Evolutionary conservation across 2,329 filamentous ascomycete species (phyloP).

Genomic region (Xylaria sp.): DNA sequence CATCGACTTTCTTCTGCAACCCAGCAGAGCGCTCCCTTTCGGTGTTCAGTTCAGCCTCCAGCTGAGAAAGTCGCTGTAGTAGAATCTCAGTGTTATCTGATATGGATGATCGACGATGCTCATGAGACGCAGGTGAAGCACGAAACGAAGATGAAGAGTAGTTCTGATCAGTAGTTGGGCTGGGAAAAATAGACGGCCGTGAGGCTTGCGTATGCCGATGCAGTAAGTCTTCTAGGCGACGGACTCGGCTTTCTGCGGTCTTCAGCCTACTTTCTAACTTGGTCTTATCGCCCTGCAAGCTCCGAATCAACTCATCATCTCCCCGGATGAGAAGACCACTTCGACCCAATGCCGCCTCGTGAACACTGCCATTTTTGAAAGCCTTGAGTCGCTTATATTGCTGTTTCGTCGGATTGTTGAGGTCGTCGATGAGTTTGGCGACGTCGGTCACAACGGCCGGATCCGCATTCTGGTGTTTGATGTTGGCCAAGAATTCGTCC

Average conservation of each 20-base stretch:
- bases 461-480: conserved; percentile 63
- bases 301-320: conserved; percentile 75
- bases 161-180: conserved; percentile 42
- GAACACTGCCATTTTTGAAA: conserved; percentile 94
- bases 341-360: conserved; percentile 81
- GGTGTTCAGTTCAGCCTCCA: conserved; percentile 72
- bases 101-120: conserved; percentile 39
- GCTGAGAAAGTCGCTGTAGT: conserved; percentile 47
- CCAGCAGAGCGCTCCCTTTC: conserved; percentile 64
- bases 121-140: conserved; percentile 38
- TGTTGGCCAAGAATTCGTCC: conserved; percentile 61
- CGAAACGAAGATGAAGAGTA: conserved; percentile 47
- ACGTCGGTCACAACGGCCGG: conserved; percentile 65
- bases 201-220: conserved; percentile 69
- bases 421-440: conserved; percentile 67
- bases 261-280: conserved; percentile 68
- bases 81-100: conserved; percentile 44
- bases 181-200: conserved; percentile 52
- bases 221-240: conserved; percentile 84
- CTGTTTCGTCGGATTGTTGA: conserved; percentile 77
- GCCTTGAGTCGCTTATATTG: conserved; percentile 83
- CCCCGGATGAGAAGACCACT: conserved; percentile 80
- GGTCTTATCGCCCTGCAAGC: conserved; percentile 75
- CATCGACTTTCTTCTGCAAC: conserved; percentile 65
- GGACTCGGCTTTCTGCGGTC: conserved; percentile 83